Evolutionary conservation across 129 eudicot genomes (phyloP), one percentile per base, ranked within the genome.

Genomic region (Tanacetum coccineum): DNA sequence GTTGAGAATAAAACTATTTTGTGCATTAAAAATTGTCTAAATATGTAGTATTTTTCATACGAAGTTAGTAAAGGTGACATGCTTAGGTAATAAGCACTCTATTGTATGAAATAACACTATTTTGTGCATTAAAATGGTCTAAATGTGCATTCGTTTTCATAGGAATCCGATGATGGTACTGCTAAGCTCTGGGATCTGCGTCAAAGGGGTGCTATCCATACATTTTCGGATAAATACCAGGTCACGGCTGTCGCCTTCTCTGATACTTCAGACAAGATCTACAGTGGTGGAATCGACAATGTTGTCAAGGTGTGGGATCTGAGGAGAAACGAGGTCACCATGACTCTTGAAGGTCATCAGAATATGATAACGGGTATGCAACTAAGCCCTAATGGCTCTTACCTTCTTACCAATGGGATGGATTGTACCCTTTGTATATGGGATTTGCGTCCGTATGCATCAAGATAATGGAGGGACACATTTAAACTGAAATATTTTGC

Each of bases 121-220:
- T n/a, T n/a, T n/a, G n/a, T n/a, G n/a, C n/a, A n/a, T n/a, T n/a
- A n/a, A n/a, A n/a, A n/a, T n/a, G n/a, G n/a, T n/a, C n/a, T n/a
- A n/a, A n/a, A n/a, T n/a, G n/a, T n/a, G n/a, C n/a, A n/a, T n/a
- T n/a, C n/a, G n/a, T n/a, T n/a, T n/a, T n/a, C n/a, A n/a, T n/a
- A n/a, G n/a, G n/a, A n/a, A n/a, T n/a, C n/a, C 25, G 25, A 22
- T 22, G 15, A 88, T 59, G 98, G 96, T 20, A 93, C 98, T 22
- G 98, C 96, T 39, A 93, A 93, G 70, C 96, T 93, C 36, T 93
- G 96, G 98, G 98, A 93, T 67, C 84, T 93, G 82, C 86, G 98
- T 26, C 96, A 88, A 56, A 68, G 98, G 78, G 98, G 98, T 63
- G 94, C 96, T 7, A 82, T 88, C 69, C 98, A 93, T 72, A 93